Conservation (phyloP, 2,329 filamentous ascomycete species). For the Fusarium humuli region DNA sequence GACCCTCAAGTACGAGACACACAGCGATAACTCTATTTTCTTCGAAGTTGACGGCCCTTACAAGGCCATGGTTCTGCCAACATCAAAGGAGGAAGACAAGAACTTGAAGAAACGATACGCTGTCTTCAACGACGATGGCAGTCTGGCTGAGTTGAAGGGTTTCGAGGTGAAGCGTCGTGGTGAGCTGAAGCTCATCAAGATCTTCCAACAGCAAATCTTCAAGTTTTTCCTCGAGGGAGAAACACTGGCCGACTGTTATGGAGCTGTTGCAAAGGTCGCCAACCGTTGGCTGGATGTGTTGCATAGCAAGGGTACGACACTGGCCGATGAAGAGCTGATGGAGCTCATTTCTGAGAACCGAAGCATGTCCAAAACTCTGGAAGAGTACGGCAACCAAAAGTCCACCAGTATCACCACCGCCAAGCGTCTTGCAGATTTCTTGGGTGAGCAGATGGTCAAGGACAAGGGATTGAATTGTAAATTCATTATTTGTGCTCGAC, state of each 20-base stretch:
- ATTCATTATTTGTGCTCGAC: conserved; percentile 94
- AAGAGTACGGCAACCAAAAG: conserved; percentile 95
- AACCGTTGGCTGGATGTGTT: conserved; percentile 98
- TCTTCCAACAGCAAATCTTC: conserved; percentile 99
- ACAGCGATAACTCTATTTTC: conserved; percentile 99
- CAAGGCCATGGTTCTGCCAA: conserved; percentile 95
- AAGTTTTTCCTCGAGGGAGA: conserved; percentile 97
- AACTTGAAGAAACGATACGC: conserved; percentile 99
- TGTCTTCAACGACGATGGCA: conserved; percentile 98
- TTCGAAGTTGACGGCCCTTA: conserved; percentile 99
- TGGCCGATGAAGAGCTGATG: conserved; percentile 97
- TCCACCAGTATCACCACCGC: conserved; percentile 99
- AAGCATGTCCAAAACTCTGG: conserved; percentile 96
- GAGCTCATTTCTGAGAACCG: conserved; percentile 99
- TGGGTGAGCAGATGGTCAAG: conserved; percentile 99
- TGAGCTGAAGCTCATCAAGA: conserved; percentile 99
- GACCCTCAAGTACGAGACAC: conserved; percentile 91
- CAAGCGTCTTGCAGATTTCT: conserved; percentile 91
- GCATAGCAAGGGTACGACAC: conserved; percentile 84
- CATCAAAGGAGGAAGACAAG: conserved; percentile 98
- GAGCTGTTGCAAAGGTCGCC: conserved; percentile 90
- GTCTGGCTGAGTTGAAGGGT: conserved; percentile 92
- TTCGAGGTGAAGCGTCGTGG: conserved; percentile 98
- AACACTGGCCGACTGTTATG: conserved; percentile 89
- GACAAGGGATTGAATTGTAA: conserved; percentile 99